Base-by-base conservation (phyloP, 805 yeast genomes). In the Cyberlindnera euphorbiae region DNA sequence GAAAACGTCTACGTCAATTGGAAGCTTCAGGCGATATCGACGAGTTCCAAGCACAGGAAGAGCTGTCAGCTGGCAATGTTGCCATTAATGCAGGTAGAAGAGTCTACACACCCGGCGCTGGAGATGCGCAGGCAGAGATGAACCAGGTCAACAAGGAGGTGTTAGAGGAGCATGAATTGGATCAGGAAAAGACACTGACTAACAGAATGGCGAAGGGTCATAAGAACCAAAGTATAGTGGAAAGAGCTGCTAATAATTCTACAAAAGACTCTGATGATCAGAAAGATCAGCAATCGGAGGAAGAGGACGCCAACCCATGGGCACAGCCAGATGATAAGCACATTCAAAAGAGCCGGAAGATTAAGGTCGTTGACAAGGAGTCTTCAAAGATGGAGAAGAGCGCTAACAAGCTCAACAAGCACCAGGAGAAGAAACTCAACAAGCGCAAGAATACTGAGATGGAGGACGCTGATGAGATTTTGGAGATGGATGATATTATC, bases 61-160 rank as follows among this genome's bases (percentile, higher is more conserved):
- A 55, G 9, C 38, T 36, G 23, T 57, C 56, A 33, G 63, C 71
- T 14, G 75, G 77, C 15, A 77, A 75, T 46, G 60, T 69, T 12
- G 50, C 56, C 13, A 57, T 77, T 30, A 87, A 86, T 55, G 70
- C 71, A 43, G 97, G 97, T 27, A 77, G 96, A 64, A 71, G 95
- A 59, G 66, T 77, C 11, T 88, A 85, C 53, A 75, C 89, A 4
- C 93, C 95, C 5, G 63, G 62, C 27, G 56, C 60, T 24, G 42
- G 42, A 6, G 46, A 50, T 10, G 37, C 56, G 1, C 52, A 45
- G 15, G 46, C 50, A 21, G 63, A 59, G 16, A 53, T 67, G 32
- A 50, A 63, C n/a, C 59, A 60, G 15, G 38, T 61, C 8, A 62
- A 68, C 32, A 44, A 60, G 33, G 49, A 56, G 25, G 59, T 68